Percentiles rank a stretch among this genome's conserved stretches.
These are phyloP conservation scores for Taphrina populina DNA, from an alignment of 1,139 yeast species.

Conservation along the genomic window DNA sequence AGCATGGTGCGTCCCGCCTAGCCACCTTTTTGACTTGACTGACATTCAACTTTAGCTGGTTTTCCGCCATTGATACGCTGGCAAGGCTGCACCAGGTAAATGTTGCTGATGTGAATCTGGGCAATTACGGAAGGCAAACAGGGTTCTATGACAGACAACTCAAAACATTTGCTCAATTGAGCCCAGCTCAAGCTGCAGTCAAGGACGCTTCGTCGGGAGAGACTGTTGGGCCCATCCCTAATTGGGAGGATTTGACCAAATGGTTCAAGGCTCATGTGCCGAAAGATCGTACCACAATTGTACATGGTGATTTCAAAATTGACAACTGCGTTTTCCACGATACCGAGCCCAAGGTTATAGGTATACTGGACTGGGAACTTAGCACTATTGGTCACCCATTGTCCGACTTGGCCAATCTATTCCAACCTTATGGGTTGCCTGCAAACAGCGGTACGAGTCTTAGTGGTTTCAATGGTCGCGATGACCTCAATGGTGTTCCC, in stretches of 20 bases:
- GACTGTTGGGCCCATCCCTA: conserved; percentile 55
- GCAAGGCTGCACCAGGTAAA: conserved; percentile 57
- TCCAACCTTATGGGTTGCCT: conserved; percentile 60
- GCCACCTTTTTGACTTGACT: background rate
- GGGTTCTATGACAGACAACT: conserved; percentile 57
- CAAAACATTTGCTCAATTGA: conserved; percentile 53
- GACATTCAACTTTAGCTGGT: conserved; percentile 48
- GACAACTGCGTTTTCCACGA: conserved; percentile 62
- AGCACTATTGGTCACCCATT: conserved; percentile 69
- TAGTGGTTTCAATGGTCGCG: conserved; percentile 31
- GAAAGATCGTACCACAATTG: conserved; percentile 52
- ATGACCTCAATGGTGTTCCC: conserved; percentile 42
- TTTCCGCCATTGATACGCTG: conserved; percentile 54
- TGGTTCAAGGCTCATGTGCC: conserved; percentile 57
- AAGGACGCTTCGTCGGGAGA: conserved; percentile 43
- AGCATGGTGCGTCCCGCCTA: conserved; percentile 40
- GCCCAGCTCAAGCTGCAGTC: conserved; percentile 52
- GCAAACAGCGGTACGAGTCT: conserved; percentile 33
- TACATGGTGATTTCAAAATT: conserved; percentile 69
- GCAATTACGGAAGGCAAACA: conserved; percentile 53
- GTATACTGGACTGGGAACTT: conserved; percentile 68
- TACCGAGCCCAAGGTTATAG: conserved; percentile 53
- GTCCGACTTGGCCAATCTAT: conserved; percentile 61
- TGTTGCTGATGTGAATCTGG: conserved; percentile 49
- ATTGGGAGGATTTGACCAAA: conserved; percentile 50